Evolutionary conservation across 805 yeast genomes (phyloP).

Genomic region (Grigorovia transvaalensis): DNA sequence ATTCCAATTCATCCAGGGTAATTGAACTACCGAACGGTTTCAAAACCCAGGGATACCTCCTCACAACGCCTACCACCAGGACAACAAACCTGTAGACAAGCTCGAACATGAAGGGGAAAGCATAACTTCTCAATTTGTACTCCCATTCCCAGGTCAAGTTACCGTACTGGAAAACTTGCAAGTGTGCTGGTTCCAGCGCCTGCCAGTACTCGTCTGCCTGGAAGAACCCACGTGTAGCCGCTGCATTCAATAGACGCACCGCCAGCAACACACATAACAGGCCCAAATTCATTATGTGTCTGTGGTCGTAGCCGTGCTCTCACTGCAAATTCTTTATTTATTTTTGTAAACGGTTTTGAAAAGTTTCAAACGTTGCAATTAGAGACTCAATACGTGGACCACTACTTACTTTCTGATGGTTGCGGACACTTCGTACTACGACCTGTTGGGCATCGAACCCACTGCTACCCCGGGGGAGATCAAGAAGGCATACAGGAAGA

Average conservation of each 20-base stretch:
- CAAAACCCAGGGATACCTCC: not conserved
- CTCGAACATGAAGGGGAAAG: slow-evolving; percentile 67
- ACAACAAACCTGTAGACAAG: slow-evolving; percentile 10
- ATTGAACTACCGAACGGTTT: not conserved
- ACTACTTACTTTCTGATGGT: slow-evolving; percentile 39
- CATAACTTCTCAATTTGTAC: slow-evolving; percentile 58
- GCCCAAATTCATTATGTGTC: not conserved
- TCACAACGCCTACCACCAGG: not conserved
- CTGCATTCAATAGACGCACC: slow-evolving; percentile 50
- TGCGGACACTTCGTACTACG: slow-evolving; percentile 65
- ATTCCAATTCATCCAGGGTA: slow-evolving; percentile 22
- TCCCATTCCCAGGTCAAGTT: slow-evolving; percentile 93
- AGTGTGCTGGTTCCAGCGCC: slow-evolving; percentile 84
- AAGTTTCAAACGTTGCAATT: not conserved
- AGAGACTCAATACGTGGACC: not conserved
- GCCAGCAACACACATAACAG: slow-evolving; percentile 24
- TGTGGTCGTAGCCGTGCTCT: too few relatives aligned
- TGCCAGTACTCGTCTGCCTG: slow-evolving; percentile 97
- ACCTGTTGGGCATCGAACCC: slow-evolving; percentile 45
- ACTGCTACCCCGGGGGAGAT: slow-evolving; percentile 57
- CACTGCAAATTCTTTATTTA: not conserved
- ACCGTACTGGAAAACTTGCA: slow-evolving; percentile 66
- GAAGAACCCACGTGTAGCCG: slow-evolving; percentile 62
- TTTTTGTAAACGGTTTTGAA: not conserved
- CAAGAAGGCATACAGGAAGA: slow-evolving; percentile 70